Base-by-base conservation (phyloP, 2,329 filamentous ascomycete species). In the Fusarium mexicanum region DNA sequence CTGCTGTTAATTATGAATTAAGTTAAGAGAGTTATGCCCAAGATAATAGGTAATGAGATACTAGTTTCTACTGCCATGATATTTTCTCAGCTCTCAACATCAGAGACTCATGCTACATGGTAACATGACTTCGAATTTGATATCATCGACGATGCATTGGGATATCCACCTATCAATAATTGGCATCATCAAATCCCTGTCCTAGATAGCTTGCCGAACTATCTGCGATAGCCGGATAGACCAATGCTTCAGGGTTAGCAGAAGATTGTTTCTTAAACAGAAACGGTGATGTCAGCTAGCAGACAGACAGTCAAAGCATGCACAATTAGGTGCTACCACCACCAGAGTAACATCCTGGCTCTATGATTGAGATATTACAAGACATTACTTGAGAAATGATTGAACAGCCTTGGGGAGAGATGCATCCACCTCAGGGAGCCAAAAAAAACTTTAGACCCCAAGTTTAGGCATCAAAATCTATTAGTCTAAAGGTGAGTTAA, bases 231-330 rank as follows among this genome's bases (percentile, higher is more conserved):
- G 55, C 57, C 50, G 63, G 53, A 22, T 40, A 58, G 40, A 37
- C 58, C 68, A 67, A 31, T 44, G 24, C 16, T 69, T 47, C 47
- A 62, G 13, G 69, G 61, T 51, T 62, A 43, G 54, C n/a, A 35
- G 33, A 62, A 58, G 18, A 41, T 29, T 43, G 35, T 35, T 41
- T 55, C n/a, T 50, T 57, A 44, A 43, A 33, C 43, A 46, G 26
- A 61, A 41, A 51, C 29, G 37, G 43, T 64, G 60, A 57, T 40
- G 46, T 38, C 35, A 40, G 37, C 31, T 37, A 61, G 26, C 29
- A 54, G 33, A 22, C 40, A 64, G 47, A 48, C 22, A 38, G 31
- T 14, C 31, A 26, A n/a, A 18, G 41, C 26, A 22, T 43, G 18
- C 33, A 24, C 24, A 54, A 40, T 53, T 16, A 37, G 35, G n/a